These are phyloP conservation scores for Annona squamosa DNA, from an alignment of 164 flowering plant species.

Conservation along the genomic window DNA sequence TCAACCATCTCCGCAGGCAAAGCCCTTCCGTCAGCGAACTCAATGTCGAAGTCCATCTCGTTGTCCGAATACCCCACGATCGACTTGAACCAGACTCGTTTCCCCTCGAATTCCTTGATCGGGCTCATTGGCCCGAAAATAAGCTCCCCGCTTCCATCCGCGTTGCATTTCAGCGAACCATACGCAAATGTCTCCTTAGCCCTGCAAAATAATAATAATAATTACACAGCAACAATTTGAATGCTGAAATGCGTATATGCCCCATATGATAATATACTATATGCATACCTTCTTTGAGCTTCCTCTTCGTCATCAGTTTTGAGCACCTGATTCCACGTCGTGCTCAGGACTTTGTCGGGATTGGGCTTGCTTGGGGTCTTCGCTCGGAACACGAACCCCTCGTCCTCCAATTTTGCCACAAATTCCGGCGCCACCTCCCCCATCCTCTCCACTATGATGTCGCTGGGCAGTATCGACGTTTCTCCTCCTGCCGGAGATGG, in stretches of 20 bases:
- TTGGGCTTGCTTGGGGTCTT: neutral
- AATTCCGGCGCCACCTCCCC: slow-evolving; percentile 8
- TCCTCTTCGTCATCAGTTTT: slow-evolving; percentile 6
- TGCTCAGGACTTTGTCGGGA: neutral
- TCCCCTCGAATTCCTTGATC: slow-evolving; percentile 1
- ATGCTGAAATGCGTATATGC: neutral
- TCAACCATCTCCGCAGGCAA: neutral
- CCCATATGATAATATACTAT: too few relatives aligned
- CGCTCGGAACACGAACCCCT: neutral
- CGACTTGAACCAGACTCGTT: slow-evolving; percentile 9
- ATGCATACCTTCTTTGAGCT: slow-evolving; percentile 3
- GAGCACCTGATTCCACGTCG: slow-evolving; percentile 4
- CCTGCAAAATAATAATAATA: neutral
- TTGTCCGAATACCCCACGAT: slow-evolving; percentile 3
- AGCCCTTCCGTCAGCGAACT: slow-evolving; percentile 1
- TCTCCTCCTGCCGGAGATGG: slow-evolving; percentile 9
- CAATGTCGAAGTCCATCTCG: neutral
- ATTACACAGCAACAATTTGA: neutral
- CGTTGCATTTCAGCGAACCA: neutral
- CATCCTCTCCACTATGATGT: slow-evolving; percentile 6
- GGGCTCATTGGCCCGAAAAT: slow-evolving; percentile 7
- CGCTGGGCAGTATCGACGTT: slow-evolving; percentile 10
- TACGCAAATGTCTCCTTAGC: neutral
- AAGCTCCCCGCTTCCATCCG: slow-evolving; percentile 7
- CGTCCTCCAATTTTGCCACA: neutral